Conservation (phyloP, 139 green algal genomes). For the Mesostigma viride region DNA sequence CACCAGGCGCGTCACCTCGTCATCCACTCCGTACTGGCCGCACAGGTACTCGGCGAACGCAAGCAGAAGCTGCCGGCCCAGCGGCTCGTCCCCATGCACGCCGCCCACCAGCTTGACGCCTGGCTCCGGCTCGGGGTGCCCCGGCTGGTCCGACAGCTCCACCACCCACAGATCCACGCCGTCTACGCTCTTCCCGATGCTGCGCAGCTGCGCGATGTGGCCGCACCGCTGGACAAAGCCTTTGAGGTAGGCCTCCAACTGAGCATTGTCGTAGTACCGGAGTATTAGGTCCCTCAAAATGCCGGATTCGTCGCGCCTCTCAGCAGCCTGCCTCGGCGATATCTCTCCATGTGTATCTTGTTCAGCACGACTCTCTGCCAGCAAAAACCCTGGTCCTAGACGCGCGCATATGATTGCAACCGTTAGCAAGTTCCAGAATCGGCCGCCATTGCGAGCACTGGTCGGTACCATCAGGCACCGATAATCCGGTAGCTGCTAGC, state of each 20-base stretch:
- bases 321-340: too few relatives aligned
- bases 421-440: too few relatives aligned
- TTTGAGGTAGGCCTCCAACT: constrained; percentile 20
- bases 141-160: constrained; percentile 14
- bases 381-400: too few relatives aligned
- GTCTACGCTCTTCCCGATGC: background rate
- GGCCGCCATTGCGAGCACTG: too few relatives aligned
- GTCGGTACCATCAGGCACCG: too few relatives aligned
- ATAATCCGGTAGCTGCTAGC: too few relatives aligned
- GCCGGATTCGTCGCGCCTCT: too few relatives aligned
- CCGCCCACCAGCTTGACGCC: constrained; percentile 20
- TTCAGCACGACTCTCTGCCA: too few relatives aligned
- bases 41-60: constrained; percentile 70
- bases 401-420: too few relatives aligned
- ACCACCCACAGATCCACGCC: constrained; percentile 9
- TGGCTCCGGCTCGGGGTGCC: background rate
- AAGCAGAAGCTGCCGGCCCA: constrained; percentile 58
- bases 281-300: too few relatives aligned
- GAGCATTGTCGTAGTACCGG: constrained; percentile 15
- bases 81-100: constrained; percentile 81
- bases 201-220: constrained; percentile 14
- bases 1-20: constrained; percentile 41
- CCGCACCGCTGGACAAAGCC: constrained; percentile 13
- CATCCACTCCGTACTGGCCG: constrained; percentile 30
- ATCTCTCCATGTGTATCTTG: too few relatives aligned